Evolutionary conservation across 495 filamentous ascomycete species (phyloP), one percentile per base, ranked within the genome.

Genomic region (Penicillium steckii): DNA sequence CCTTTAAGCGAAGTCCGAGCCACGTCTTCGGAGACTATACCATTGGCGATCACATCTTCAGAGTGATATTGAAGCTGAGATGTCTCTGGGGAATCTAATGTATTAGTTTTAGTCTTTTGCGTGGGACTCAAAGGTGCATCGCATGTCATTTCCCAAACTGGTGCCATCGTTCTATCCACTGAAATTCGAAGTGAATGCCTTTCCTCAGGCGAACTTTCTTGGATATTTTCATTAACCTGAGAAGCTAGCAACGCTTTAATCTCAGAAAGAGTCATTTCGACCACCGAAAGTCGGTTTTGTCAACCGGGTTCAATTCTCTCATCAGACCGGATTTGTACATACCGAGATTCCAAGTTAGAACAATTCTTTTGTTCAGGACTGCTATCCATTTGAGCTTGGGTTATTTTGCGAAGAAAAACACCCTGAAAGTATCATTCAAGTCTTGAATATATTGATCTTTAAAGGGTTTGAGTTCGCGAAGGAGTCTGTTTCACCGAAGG

Each of bases 71-170:
- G 44, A 5, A 33, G 30, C 5, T 30, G 27, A 13, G 26, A 40
- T 29, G 44, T 44, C 21, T 60, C 38, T 24, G 25, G 19, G 2
- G 46, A 46, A 12, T 50, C 29, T 15, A 48, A 44, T 3, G 56
- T 60, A 22, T 55, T 60, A 4, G 55, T 52, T 45, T 53, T 41
- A 8, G 56, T 51, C 25, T 60, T 52, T 50, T 60, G 52, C 15
- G 56, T 60, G 5, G 56, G 57, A 25, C 48, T 60, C 57, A 60
- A 55, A 1, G 57, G 57, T 8, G 57, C 57, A 50, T 60, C 38
- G n/a, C 57, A 52, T 4, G 57, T 44, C n/a, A n/a, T n/a, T n/a
- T n/a, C n/a, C n/a, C n/a, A n/a, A n/a, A n/a, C n/a, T n/a, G n/a
- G n/a, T n/a, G n/a, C n/a, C n/a, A n/a, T n/a, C 10, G 57, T 60